A percentile compares a stretch with the other conserved stretches of the same genome.
Evolutionary conservation across 179 eudicot species (phyloP).

Genomic region (Nepenthes alata): DNA sequence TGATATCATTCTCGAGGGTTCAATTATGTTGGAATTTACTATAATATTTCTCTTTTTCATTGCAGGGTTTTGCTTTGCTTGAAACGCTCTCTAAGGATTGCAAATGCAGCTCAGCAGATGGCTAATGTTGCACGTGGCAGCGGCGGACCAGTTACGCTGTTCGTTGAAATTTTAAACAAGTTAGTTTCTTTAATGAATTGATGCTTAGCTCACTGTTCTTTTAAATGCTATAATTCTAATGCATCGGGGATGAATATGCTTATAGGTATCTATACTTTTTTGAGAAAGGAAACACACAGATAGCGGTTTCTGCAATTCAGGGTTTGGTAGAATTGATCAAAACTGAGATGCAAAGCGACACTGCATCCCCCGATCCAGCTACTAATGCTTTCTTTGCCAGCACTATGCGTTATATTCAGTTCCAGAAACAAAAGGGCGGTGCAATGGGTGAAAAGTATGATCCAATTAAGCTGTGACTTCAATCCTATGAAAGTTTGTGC

Average conservation of each 20-base stretch:
- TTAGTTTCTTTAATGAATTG: slow-evolving; percentile 20
- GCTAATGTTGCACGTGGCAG: slow-evolving; percentile 92
- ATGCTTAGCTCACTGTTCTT: too few species aligned
- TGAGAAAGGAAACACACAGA: slow-evolving; percentile 82
- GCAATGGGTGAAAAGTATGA: slow-evolving; percentile 75
- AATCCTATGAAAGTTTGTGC: neutral
- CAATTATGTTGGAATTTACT: too few species aligned
- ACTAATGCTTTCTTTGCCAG: slow-evolving; percentile 54
- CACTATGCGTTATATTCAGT: slow-evolving; percentile 76
- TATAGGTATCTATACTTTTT: slow-evolving; percentile 79
- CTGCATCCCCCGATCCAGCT: slow-evolving; percentile 30
- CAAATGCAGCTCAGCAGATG: slow-evolving; percentile 98
- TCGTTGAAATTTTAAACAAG: slow-evolving; percentile 95
- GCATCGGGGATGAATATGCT: slow-evolving; percentile 2
- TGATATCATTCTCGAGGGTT: too few species aligned
- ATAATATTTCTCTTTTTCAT: slow-evolving; percentile 6
- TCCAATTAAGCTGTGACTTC: slow-evolving; percentile 47
- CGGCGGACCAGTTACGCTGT: slow-evolving; percentile 83
- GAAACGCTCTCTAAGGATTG: slow-evolving; percentile 87
- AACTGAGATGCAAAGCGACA: slow-evolving; percentile 73
- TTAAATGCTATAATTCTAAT: neutral
- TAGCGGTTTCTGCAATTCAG: slow-evolving; percentile 65
- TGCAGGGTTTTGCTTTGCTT: slow-evolving; percentile 83
- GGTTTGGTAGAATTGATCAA: slow-evolving; percentile 71
- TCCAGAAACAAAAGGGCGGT: slow-evolving; percentile 96